Percentiles rank a stretch among this genome's conserved stretches.
Conservation (phyloP, 352 stramenopile species). For the Pythium aquatile region DNA sequence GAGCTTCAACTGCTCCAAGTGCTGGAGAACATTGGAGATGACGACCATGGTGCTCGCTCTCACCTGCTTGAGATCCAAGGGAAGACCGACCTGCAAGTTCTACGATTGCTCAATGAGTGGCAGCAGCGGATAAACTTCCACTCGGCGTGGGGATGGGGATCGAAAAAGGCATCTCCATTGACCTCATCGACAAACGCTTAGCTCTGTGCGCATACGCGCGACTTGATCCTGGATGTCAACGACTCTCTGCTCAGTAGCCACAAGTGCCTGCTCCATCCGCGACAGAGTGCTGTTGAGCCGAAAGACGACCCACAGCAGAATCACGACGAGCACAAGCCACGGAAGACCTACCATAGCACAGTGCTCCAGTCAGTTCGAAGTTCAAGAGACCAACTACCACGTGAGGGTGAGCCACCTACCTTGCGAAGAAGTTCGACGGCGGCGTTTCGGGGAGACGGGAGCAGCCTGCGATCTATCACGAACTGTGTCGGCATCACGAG, state of each 20-base stretch:
- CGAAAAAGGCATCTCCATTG: not conserved
- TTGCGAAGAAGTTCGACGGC: slow-evolving; percentile 24
- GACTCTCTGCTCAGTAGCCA: slow-evolving; percentile 33
- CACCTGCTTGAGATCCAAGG: slow-evolving; percentile 1
- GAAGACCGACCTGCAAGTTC: slow-evolving; percentile 14
- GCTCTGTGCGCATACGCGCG: slow-evolving; percentile 2
- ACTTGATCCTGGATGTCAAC: slow-evolving; percentile 21
- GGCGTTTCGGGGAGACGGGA: slow-evolving; percentile 18
- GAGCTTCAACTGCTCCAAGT: slow-evolving; percentile 6
- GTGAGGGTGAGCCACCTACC: slow-evolving; percentile 1
- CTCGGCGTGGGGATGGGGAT: not conserved
- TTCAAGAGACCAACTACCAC: too few species aligned
- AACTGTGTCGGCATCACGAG: slow-evolving; percentile 17
- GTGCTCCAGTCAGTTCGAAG: not conserved
- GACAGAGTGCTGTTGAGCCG: slow-evolving; percentile 54
- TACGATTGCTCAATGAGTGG: slow-evolving; percentile 17
- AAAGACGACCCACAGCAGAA: slow-evolving; percentile 59
- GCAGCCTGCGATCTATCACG: slow-evolving; percentile 18
- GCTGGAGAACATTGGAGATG: not conserved
- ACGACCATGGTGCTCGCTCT: not conserved
- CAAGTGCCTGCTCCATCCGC: slow-evolving; percentile 57
- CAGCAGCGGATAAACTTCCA: slow-evolving; percentile 25
- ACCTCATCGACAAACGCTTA: slow-evolving; percentile 17
- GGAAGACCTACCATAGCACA: slow-evolving; percentile 32
- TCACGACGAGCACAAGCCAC: slow-evolving; percentile 56